Evolutionary conservation across 1,139 yeast genomes (phyloP).

Genomic region (Eremothecium sinecaudum): DNA sequence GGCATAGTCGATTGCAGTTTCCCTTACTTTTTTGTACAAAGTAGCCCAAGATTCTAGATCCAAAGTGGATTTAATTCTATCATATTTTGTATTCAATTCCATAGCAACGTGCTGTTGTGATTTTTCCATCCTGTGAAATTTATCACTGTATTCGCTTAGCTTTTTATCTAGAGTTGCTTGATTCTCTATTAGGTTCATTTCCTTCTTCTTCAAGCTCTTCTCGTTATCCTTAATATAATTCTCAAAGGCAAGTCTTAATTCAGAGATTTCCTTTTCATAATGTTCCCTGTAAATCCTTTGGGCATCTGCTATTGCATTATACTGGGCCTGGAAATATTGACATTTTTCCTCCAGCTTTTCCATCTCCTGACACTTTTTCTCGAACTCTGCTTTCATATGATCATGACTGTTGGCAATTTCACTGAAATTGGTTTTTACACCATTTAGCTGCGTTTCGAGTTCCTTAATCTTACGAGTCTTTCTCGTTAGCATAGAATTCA

Average conservation of each 20-base stretch:
- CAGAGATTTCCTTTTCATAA: constrained; percentile 36
- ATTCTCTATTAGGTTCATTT: neutral
- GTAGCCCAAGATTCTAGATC: constrained; percentile 15
- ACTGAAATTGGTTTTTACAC: constrained; percentile 39
- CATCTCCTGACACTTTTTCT: constrained; percentile 42
- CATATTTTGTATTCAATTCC: constrained; percentile 11
- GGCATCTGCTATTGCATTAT: constrained; percentile 50
- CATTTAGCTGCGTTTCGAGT: constrained; percentile 47
- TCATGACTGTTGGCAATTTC: constrained; percentile 40
- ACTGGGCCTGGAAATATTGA: constrained; percentile 50
- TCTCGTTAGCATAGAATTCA: constrained; percentile 51
- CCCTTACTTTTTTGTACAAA: constrained; percentile 15
- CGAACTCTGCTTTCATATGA: constrained; percentile 42
- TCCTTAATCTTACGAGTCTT: constrained; percentile 57
- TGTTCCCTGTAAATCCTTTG: constrained; percentile 49
- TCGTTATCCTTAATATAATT: constrained; percentile 29
- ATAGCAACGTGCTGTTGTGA: constrained; percentile 3
- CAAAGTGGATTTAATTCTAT: constrained; percentile 10
- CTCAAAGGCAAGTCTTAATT: constrained; percentile 32
- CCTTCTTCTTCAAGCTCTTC: constrained; percentile 1
- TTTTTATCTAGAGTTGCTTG: constrained; percentile 2
- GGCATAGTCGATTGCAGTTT: constrained; percentile 15
- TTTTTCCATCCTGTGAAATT: constrained; percentile 5
- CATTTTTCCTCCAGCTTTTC: constrained; percentile 42
- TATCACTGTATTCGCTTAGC: constrained; percentile 2